Percentiles rank a stretch among this genome's conserved stretches.
These are phyloP conservation scores for Gardenia jasminoides DNA, from an alignment of 257 asterid species.

Conservation along the genomic window DNA sequence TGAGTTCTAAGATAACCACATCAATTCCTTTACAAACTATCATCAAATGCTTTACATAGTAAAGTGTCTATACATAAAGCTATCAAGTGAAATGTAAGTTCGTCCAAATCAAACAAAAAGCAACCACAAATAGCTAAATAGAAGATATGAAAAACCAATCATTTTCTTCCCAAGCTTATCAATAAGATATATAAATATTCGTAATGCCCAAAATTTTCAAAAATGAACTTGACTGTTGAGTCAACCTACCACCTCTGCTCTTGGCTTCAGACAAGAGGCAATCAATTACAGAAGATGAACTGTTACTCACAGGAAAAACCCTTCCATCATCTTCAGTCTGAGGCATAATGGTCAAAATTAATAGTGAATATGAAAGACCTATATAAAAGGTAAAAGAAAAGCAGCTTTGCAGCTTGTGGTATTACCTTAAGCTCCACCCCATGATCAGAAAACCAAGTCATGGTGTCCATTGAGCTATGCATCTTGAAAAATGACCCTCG, in stretches of 20 bases:
- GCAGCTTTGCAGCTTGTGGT: conserved; percentile 8
- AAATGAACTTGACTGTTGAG: not conserved
- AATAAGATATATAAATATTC: not conserved
- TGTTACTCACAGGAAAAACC: conserved; percentile 83
- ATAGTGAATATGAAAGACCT: not conserved
- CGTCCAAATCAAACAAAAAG: not conserved
- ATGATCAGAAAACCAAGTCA: conserved; percentile 82
- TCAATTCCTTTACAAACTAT: not conserved
- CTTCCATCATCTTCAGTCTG: conserved; percentile 92
- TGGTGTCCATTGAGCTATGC: conserved; percentile 86
- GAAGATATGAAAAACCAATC: conserved; percentile 3
- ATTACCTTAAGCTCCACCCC: conserved; percentile 82
- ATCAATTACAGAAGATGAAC: conserved; percentile 76
- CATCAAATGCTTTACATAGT: not conserved
- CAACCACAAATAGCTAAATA: not conserved
- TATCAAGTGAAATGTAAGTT: not conserved
- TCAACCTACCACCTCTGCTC: conserved; percentile 66
- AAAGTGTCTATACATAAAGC: not conserved
- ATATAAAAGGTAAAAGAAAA: conserved; percentile 10
- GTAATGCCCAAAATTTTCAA: not conserved
- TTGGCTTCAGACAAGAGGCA: conserved; percentile 89
- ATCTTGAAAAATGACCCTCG: conserved; percentile 82
- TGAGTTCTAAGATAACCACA: not conserved
- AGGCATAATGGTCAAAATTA: conserved; percentile 27
- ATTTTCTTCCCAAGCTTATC: not conserved